phyloP scores from a whole-genome alignment of 208 protist genomes.

The Eutreptiella sp. region DNA sequence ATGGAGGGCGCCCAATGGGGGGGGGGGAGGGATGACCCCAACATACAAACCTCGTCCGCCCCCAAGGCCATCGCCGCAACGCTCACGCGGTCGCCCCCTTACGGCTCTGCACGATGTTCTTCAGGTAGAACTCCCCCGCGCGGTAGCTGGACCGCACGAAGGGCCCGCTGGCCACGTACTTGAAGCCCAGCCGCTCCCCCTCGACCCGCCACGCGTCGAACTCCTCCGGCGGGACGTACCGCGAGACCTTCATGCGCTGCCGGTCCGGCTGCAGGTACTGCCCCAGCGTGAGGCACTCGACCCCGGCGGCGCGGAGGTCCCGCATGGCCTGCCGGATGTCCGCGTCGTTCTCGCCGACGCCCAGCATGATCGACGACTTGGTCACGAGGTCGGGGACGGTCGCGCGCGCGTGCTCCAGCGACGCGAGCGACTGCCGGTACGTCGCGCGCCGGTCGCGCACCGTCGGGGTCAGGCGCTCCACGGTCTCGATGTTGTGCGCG shows the following conservation, averaged over 20 bases:
- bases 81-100: too few species aligned
- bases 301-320: slow-evolving; percentile 78
- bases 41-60: too few species aligned
- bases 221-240: slow-evolving; percentile 89
- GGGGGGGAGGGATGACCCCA: too few species aligned
- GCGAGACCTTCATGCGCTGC: slow-evolving; percentile 91
- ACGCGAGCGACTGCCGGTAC: slow-evolving; percentile 86
- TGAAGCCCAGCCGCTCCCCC: slow-evolving; percentile 86
- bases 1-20: too few species aligned
- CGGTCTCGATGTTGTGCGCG: slow-evolving; percentile 97
- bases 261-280: slow-evolving; percentile 94
- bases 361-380: slow-evolving; percentile 97
- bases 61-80: too few species aligned
- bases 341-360: slow-evolving; percentile 88
- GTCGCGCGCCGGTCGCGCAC: slow-evolving; percentile 89
- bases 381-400: slow-evolving; percentile 71
- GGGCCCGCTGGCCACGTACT: slow-evolving; percentile 92
- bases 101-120: slow-evolving; percentile 69
- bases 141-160: slow-evolving; percentile 90
- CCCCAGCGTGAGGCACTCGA: slow-evolving; percentile 87
- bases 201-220: slow-evolving; percentile 90
- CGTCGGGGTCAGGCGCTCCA: slow-evolving; percentile 76
- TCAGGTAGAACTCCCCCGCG: slow-evolving; percentile 90
- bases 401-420: slow-evolving; percentile 72
- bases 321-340: slow-evolving; percentile 89